Conservation (phyloP, 805 yeast genomes). For the Spathaspora boniae region DNA sequence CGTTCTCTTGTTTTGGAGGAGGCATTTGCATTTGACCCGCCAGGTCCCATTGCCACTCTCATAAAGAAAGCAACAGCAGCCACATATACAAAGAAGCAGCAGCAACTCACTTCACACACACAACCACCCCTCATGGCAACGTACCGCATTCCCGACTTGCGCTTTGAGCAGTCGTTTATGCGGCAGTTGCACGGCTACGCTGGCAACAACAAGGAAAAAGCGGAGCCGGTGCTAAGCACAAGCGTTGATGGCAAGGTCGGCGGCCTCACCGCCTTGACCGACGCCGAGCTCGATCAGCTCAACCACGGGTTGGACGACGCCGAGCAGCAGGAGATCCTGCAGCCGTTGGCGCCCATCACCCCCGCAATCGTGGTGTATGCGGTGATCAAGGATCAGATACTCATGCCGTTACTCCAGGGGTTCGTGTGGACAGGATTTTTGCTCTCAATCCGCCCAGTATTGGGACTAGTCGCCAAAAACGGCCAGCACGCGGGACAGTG, state of each 20-base stretch:
- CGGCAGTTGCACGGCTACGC: slow-evolving; percentile 30
- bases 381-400: slow-evolving; percentile 45
- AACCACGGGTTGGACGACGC: slow-evolving; percentile 16
- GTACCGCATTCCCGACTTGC: slow-evolving; percentile 52
- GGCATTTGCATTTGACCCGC: no score
- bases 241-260: background rate
- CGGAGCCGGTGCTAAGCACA: background rate
- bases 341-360: slow-evolving; percentile 38
- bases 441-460: slow-evolving; percentile 34
- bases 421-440: slow-evolving; percentile 42
- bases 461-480: slow-evolving; percentile 19
- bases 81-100: no score
- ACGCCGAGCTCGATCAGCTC: slow-evolving; percentile 16
- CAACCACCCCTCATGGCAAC: background rate
- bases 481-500: slow-evolving; percentile 28
- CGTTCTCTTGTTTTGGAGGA: no score
- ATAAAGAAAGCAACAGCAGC: background rate
- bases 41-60: background rate
- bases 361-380: slow-evolving; percentile 46
- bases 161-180: slow-evolving; percentile 63
- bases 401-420: slow-evolving; percentile 56
- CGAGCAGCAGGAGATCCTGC: slow-evolving; percentile 12
- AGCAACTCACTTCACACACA: background rate
- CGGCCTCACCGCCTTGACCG: slow-evolving; percentile 11
- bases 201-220: slow-evolving; percentile 12